Base-by-base conservation (phyloP, 129 eudicot genomes). In the Chrysanthemum lavandulifolium region DNA sequence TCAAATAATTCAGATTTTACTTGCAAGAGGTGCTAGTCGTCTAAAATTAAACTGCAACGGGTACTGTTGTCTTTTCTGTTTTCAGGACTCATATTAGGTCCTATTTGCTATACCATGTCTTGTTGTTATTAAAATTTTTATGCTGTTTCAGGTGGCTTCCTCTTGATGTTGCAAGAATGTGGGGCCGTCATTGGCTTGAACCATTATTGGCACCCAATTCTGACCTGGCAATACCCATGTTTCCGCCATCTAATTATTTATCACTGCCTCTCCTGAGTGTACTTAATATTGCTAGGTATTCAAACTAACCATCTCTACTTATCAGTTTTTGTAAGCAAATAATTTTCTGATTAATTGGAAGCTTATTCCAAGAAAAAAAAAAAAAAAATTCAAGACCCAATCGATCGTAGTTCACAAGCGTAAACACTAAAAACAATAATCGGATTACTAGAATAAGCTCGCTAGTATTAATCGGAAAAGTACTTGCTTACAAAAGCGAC, bases 121-220 rank as follows among this genome's bases (percentile, higher is more conserved):
- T 33, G 23, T 61, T 21, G 25, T 71, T 79, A 6, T 43, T 65
- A 63, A 53, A 71, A 66, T 31, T 1, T 61, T 13, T 72, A 33
- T 64, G 64, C 67, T 76, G 48, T 82, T 84, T 68, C 89, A 94
- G 99, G 80, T 88, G 99, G 97, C 89, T 94, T 72, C 99, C 99
- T 47, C 78, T 90, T 73, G 97, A 94, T 57, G 97, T 94, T 73
- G 99, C 99, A 5, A 86, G 88, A 73, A 88, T 85, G 89, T 90
- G 97, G 99, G 99, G 97, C 31, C 97, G 94, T 58, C 97, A 90
- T 83, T 94, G 99, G 97, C 97, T 94, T 50, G 99, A 94, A 75
- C 93, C 96, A 19, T 59, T 94, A 66, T 72, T 94, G 74, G 78
- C 93, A 16, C 96, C 97, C 18, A 81, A 86, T 83, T 88, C 97